These are phyloP conservation scores for Oryza meyeriana DNA, from an alignment of 176 grass and related monocot species.

Conservation along the genomic window DNA sequence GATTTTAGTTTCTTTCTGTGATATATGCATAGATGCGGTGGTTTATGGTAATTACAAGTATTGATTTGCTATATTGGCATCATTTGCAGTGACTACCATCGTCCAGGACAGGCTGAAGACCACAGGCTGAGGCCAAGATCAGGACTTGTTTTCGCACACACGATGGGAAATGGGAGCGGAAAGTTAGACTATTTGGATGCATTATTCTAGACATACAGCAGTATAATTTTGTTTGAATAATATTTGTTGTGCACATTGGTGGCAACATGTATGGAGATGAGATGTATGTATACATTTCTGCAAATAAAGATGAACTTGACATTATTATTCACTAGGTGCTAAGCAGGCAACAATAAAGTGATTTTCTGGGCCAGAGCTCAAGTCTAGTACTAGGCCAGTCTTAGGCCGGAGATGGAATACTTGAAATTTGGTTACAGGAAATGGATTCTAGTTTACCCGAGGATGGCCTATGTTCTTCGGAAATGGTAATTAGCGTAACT, in stretches of 20 bases:
- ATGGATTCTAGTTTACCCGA: too few species aligned
- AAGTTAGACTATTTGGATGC: background rate
- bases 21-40: background rate
- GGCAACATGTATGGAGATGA: background rate
- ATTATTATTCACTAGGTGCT: background rate
- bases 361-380: background rate
- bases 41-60: background rate
- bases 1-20: background rate
- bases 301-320: background rate
- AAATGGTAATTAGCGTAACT: too few species aligned
- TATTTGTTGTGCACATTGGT: too few species aligned
- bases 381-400: background rate
- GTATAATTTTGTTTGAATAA: background rate
- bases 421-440: too few species aligned
- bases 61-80: background rate
- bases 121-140: background rate
- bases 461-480: too few species aligned
- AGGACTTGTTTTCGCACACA: background rate
- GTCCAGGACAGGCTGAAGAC: slow-evolving; percentile 26
- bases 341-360: too few species aligned
- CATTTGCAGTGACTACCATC: slow-evolving; percentile 5
- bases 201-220: background rate
- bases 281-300: background rate
- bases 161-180: background rate
- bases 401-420: background rate